A percentile compares a stretch with the other conserved stretches of the same genome.
phyloP scores from a whole-genome alignment of 352 stramenopile genomes.

The Thalassiosira livingstoniorum region DNA sequence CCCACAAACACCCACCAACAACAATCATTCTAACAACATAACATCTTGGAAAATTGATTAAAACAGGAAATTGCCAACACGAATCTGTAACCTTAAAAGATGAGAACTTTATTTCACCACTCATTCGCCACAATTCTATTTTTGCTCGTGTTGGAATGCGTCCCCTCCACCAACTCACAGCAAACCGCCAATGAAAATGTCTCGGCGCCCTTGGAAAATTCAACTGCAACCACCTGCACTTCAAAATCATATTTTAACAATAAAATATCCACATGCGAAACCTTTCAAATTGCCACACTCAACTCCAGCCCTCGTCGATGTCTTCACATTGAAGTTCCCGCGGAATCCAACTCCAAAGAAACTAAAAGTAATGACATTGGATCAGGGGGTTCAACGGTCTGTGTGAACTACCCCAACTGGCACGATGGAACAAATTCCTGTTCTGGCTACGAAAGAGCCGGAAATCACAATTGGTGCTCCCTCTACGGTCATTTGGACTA shows the following conservation, averaged over 20 bases:
- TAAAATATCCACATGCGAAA: constrained; percentile 40
- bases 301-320: constrained; percentile 51
- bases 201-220: too few relatives aligned
- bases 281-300: constrained; percentile 56
- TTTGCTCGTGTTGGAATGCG: too few relatives aligned
- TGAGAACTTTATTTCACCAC: too few relatives aligned
- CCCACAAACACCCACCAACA: too few relatives aligned
- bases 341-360: background rate
- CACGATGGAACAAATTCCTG: constrained; percentile 53
- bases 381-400: constrained; percentile 5
- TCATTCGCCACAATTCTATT: too few relatives aligned
- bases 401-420: constrained; percentile 36
- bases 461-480: constrained; percentile 26
- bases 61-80: too few relatives aligned
- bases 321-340: constrained; percentile 43
- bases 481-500: constrained; percentile 31
- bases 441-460: constrained; percentile 11
- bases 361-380: constrained; percentile 4
- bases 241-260: constrained; percentile 7
- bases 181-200: too few relatives aligned
- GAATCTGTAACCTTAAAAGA: too few relatives aligned
- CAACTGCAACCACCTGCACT: background rate
- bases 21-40: too few relatives aligned
- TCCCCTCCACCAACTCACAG: too few relatives aligned
- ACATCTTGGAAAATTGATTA: too few relatives aligned